Conservation (phyloP, 2,329 filamentous ascomycete species). For the Xylogone sp. region DNA sequence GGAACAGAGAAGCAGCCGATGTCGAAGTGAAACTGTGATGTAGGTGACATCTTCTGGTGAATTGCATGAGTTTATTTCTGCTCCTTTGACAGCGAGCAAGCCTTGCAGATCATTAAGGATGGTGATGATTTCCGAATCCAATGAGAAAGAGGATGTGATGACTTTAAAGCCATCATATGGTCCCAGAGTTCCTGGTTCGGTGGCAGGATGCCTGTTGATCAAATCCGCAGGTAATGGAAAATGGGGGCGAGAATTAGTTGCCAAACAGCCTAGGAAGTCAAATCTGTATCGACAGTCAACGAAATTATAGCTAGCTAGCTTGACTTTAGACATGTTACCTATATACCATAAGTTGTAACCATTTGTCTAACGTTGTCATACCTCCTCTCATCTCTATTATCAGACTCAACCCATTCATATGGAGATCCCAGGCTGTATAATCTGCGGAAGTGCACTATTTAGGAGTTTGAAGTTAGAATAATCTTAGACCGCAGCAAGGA, state of each 20-base stretch:
- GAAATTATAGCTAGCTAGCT: not conserved
- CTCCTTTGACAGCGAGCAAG: not conserved
- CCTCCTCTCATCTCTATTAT: not conserved
- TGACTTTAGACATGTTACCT: not conserved
- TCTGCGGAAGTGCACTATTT: not conserved
- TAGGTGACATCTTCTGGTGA: not conserved
- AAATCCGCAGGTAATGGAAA: not conserved
- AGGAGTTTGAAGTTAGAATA: not conserved
- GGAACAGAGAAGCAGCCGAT: not conserved
- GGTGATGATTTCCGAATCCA: not conserved
- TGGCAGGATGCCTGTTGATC: not conserved
- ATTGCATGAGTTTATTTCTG: not conserved
- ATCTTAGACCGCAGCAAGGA: not conserved
- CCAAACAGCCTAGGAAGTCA: not conserved
- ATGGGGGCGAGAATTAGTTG: not conserved
- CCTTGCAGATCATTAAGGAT: not conserved
- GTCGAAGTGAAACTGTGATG: not conserved
- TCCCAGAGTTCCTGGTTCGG: not conserved
- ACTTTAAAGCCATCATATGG: not conserved
- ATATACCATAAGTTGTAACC: not conserved
- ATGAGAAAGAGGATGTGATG: not conserved
- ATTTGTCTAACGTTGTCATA: not conserved
- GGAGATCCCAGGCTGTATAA: not conserved
- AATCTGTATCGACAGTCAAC: not conserved
- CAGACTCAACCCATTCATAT: not conserved